These are phyloP conservation scores for Boletus sensibilis DNA, from an alignment of 768 basidiomycete genomes.

Conservation along the genomic window DNA sequence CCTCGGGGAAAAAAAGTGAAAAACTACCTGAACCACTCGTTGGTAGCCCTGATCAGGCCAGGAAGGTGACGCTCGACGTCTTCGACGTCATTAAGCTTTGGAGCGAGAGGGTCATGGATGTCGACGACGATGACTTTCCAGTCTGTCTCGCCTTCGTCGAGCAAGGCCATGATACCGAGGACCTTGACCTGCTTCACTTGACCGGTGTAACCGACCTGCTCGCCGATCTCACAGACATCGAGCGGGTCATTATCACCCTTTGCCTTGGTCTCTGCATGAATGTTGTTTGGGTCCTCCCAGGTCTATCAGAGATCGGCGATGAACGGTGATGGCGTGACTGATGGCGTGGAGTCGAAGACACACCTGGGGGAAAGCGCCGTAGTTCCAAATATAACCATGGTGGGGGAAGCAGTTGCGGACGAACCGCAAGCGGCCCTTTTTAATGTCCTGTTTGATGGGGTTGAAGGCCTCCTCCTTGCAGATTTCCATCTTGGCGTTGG, in stretches of 20 bases:
- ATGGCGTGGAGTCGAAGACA: conserved; percentile 18
- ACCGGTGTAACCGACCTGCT: conserved; percentile 94
- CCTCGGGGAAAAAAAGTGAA: background rate
- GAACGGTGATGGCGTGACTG: background rate
- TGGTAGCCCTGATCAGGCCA: conserved; percentile 93
- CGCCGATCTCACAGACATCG: conserved; percentile 99
- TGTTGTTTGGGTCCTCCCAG: conserved; percentile 90
- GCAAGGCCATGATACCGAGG: conserved; percentile 98
- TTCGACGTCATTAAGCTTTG: conserved; percentile 97
- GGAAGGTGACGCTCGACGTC: conserved; percentile 98
- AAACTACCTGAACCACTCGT: conserved; percentile 94
- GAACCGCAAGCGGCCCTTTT: conserved; percentile 92
- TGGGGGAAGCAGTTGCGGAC: conserved; percentile 99
- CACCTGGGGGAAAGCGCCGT: conserved; percentile 98
- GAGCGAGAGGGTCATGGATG: conserved; percentile 90
- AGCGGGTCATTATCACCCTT: conserved; percentile 99
- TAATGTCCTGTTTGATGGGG: conserved; percentile 99
- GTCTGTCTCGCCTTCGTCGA: conserved; percentile 99
- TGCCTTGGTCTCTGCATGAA: conserved; percentile 96
- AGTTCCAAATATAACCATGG: conserved; percentile 99
- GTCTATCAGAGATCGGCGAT: conserved; percentile 53
- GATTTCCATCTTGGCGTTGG: conserved; percentile 99
- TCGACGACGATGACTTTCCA: conserved; percentile 99
- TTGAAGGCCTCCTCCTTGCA: conserved; percentile 98
- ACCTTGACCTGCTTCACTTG: conserved; percentile 99